phyloP scores from a whole-genome alignment of 768 basidiomycete species.

The Thelephora aurantiotincta region DNA sequence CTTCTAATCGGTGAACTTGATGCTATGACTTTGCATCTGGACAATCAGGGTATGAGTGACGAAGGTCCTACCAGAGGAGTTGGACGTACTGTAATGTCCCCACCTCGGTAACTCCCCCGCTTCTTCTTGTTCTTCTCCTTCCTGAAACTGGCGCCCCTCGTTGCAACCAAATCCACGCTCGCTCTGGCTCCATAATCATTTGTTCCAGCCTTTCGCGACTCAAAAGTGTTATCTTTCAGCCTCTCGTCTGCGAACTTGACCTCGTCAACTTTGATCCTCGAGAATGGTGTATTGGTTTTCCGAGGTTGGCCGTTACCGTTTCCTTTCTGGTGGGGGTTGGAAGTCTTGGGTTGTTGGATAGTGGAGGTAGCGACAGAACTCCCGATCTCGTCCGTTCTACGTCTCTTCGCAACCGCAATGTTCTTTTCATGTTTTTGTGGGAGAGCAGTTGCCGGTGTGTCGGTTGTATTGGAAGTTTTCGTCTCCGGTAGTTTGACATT shows the following conservation, averaged over 20 bases:
- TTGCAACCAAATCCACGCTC: slow-evolving; percentile 78
- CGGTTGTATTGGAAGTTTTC: slow-evolving; percentile 5
- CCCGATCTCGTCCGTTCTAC: slow-evolving; percentile 37
- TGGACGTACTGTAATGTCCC: slow-evolving; percentile 75
- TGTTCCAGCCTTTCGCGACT: slow-evolving; percentile 51
- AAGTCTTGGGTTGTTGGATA: slow-evolving; percentile 7
- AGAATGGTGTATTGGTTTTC: slow-evolving; percentile 55
- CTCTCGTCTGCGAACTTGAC: slow-evolving; percentile 32
- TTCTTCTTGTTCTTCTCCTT: slow-evolving; percentile 99
- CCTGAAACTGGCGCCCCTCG: slow-evolving; percentile 86
- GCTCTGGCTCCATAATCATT: slow-evolving; percentile 87
- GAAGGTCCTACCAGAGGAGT: slow-evolving; percentile 2
- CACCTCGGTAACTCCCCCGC: slow-evolving; percentile 84
- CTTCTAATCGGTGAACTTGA: slow-evolving; percentile 67
- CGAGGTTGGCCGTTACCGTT: slow-evolving; percentile 16
- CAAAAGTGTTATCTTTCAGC: slow-evolving; percentile 64
- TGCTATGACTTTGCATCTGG: slow-evolving; percentile 74
- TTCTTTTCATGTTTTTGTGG: background rate
- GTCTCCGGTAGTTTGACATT: slow-evolving; percentile 15
- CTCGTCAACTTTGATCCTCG: slow-evolving; percentile 57
- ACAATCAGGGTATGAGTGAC: slow-evolving; percentile 1
- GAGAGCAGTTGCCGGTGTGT: too few species aligned
- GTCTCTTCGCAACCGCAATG: slow-evolving; percentile 40
- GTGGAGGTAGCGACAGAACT: slow-evolving; percentile 33
- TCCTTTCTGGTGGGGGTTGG: slow-evolving; percentile 3